These are phyloP conservation scores for Penicillium angulare DNA, from an alignment of 495 filamentous ascomycete species.

Conservation along the genomic window DNA sequence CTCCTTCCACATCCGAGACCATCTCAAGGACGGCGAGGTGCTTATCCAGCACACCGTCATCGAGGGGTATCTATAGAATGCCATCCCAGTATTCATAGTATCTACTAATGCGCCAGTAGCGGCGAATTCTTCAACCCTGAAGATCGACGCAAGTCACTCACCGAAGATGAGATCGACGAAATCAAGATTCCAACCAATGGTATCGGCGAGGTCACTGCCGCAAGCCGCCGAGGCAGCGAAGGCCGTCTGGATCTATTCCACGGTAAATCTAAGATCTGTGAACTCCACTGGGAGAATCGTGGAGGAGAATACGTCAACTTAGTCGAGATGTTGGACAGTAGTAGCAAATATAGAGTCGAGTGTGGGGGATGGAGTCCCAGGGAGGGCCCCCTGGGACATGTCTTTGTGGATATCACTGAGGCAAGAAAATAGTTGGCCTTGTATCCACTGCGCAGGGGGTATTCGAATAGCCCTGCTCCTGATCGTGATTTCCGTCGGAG, in stretches of 20 bases:
- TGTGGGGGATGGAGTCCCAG: slow-evolving; percentile 37
- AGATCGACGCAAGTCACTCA: slow-evolving; percentile 27
- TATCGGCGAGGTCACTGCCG: slow-evolving; percentile 36
- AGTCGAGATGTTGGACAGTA: slow-evolving; percentile 33
- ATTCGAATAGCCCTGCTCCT: too few relatives aligned
- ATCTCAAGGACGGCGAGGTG: slow-evolving; percentile 30
- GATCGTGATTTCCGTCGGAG: too few relatives aligned
- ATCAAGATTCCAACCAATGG: slow-evolving; percentile 31
- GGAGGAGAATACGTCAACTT: slow-evolving; percentile 22
- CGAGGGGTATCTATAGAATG: slow-evolving; percentile 22
- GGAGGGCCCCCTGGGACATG: slow-evolving; percentile 38
- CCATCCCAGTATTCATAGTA: neutral
- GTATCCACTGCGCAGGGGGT: too few relatives aligned
- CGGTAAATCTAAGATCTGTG: slow-evolving; percentile 38
- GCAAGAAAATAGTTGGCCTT: too few relatives aligned
- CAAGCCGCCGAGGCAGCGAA: slow-evolving; percentile 37
- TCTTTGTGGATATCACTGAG: slow-evolving; percentile 35
- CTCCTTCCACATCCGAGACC: slow-evolving; percentile 39
- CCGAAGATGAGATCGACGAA: slow-evolving; percentile 37
- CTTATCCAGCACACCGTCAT: slow-evolving; percentile 33
- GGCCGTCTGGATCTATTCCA: slow-evolving; percentile 39
- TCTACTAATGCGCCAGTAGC: slow-evolving; percentile 18
- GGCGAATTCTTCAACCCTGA: slow-evolving; percentile 33
- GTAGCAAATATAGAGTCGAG: slow-evolving; percentile 32
- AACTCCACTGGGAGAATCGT: slow-evolving; percentile 44